Evolutionary conservation across 202 grass and related monocot species (phyloP), one percentile per base, ranked within the genome.

Genomic region (Zizania palustris): DNA sequence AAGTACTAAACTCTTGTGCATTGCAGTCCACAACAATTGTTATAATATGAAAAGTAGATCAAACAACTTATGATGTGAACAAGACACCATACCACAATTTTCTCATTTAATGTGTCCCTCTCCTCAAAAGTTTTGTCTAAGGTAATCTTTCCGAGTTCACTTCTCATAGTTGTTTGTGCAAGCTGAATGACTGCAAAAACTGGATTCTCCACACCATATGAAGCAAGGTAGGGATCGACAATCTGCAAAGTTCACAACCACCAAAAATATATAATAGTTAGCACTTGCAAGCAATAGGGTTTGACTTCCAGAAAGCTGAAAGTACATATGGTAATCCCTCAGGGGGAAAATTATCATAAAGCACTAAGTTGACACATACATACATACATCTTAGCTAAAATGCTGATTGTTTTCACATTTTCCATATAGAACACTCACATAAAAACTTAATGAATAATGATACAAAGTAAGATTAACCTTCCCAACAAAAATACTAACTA

Each of bases 81-180:
- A 69, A 68, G 46, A 75, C 37, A 5, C 3, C 72, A 73, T 87
- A 97, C 94, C 88, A 97, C 94, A 77, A 97, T 97, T 5, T 97
- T 86, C 59, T 82, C 91, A 77, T 97, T 97, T 34, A 97, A 64
- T 49, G 85, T 87, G 53, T 97, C 93, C 70, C 93, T 89, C 82
- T 97, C 94, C 80, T 97, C 94, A 60, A 97, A 97, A 33, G 91
- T 97, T 56, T 97, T 97, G 71, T 97, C 94, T 43, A 97, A 81
- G 9, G 94, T 97, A 69, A 97, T 97, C 55, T 97, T 97, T 71
- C 93, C 93, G 63, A 97, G 82, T 69, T 97, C 93, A 63, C 94
- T 97, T 74, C 93, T 93, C 93, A 97, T 97, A 3, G 93, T 97
- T 18, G 93, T 97, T 58, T 97, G 93, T 35, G 93, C 93, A 43